These are phyloP conservation scores for Petunia axillaris DNA, from an alignment of 257 asterid species.

Conservation along the genomic window DNA sequence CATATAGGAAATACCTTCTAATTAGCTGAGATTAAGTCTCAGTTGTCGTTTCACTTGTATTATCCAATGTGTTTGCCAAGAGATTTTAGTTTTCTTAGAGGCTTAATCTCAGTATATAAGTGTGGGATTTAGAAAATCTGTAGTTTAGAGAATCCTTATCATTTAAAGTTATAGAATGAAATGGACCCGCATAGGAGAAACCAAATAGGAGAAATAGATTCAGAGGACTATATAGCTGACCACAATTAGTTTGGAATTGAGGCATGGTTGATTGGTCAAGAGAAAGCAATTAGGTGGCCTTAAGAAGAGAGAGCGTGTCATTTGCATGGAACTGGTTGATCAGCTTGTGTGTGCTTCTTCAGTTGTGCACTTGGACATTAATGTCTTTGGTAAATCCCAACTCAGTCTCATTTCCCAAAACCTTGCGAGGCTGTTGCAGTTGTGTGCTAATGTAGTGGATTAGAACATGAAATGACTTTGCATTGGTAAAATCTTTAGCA, in stretches of 20 bases:
- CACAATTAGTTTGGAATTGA: slow-evolving; percentile 3
- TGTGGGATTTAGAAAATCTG: not conserved
- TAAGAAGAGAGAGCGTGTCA: not conserved
- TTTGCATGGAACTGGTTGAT: not conserved
- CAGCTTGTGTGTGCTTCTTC: not conserved
- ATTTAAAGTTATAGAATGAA: not conserved
- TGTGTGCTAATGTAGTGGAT: slow-evolving; percentile 6
- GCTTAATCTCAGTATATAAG: not conserved
- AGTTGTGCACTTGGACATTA: not conserved
- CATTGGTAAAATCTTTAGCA: not conserved
- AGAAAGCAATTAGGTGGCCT: not conserved
- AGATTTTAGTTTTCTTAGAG: not conserved
- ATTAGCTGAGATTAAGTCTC: not conserved
- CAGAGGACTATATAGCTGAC: not conserved
- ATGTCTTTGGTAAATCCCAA: slow-evolving; percentile 15
- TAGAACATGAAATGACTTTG: slow-evolving; percentile 20
- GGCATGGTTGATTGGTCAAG: slow-evolving; percentile 2
- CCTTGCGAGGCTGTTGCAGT: not conserved
- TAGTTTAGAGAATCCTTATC: not conserved
- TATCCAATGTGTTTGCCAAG: not conserved
- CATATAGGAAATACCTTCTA: not conserved
- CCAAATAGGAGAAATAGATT: not conserved
- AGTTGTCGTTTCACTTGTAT: not conserved
- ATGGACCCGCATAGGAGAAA: not conserved
- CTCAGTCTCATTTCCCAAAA: not conserved